phyloP scores from a whole-genome alignment of 129 eudicot genomes.

The Flaveria robusta region DNA sequence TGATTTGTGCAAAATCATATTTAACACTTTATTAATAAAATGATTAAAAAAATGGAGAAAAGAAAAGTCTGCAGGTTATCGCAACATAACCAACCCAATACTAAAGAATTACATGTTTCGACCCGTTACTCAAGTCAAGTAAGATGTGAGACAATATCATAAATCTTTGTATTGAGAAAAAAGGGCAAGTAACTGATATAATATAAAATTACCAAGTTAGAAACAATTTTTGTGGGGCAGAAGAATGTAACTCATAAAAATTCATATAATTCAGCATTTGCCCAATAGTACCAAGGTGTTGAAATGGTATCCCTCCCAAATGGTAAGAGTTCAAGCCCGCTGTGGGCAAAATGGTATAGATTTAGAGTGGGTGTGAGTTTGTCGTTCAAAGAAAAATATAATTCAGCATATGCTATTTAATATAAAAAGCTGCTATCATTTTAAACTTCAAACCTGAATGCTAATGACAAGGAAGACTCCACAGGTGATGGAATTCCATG shows the following conservation, averaged over 20 bases:
- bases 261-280: neutral
- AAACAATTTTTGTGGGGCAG: conserved; percentile 1
- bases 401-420: conserved; percentile 3
- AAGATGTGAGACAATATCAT: too few relatives aligned
- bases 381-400: neutral
- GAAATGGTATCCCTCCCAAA: too few relatives aligned
- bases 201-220: neutral
- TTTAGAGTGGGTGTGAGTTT: too few relatives aligned
- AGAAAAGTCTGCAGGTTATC: neutral
- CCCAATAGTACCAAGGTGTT: too few relatives aligned
- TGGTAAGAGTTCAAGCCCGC: too few relatives aligned
- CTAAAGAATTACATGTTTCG: too few relatives aligned
- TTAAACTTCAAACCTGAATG: conserved; percentile 64
- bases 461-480: conserved; percentile 79
- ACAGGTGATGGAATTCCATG: conserved; percentile 55
- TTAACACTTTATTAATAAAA: neutral
- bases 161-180: neutral
- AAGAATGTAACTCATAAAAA: neutral
- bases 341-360: too few relatives aligned
- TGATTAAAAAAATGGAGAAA: neutral
- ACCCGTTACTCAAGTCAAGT: neutral
- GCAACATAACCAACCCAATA: neutral
- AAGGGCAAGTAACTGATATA: neutral
- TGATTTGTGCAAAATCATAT: neutral
- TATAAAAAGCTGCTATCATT: conserved; percentile 7